A percentile compares a stretch with the other conserved stretches of the same genome.
Evolutionary conservation across 73 alveolate genomes (phyloP).

Genomic region (Urostyla sp.): DNA sequence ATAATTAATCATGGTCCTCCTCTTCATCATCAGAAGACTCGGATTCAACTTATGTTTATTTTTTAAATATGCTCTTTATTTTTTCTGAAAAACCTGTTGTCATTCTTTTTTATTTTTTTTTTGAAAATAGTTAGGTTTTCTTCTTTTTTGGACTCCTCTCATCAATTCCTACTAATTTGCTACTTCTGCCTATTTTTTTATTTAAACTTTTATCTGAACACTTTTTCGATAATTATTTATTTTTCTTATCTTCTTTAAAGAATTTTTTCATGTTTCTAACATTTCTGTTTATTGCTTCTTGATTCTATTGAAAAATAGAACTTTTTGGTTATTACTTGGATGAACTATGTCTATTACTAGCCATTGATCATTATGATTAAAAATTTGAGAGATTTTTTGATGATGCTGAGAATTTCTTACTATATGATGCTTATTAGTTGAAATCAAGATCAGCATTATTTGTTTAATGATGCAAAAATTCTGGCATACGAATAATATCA

Average conservation of each 20-base stretch:
- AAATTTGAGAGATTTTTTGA: no score
- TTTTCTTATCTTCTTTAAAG: constrained; percentile 21
- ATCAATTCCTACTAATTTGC: not conserved
- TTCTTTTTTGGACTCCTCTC: not conserved
- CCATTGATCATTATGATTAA: no score
- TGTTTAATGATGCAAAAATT: no score
- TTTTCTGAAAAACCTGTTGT: not conserved
- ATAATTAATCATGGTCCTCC: constrained; percentile 27
- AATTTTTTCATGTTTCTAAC: constrained; percentile 12
- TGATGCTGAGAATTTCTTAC: no score
- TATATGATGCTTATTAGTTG: no score
- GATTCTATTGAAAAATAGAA: not conserved
- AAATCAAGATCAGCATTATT: no score
- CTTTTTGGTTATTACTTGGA: no score
- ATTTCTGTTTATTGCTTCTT: constrained; percentile 32
- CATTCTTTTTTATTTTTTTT: not conserved
- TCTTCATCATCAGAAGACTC: constrained; percentile 4
- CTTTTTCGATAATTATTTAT: constrained; percentile 1
- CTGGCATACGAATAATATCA: no score
- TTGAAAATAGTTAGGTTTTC: not conserved
- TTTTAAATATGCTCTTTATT: not conserved
- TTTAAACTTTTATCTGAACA: not conserved
- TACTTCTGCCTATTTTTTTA: not conserved
- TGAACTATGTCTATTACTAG: no score
- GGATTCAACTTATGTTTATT: not conserved